Evolutionary conservation across 73 alveolate species (phyloP).

Genomic region (Blepharisma stoltei): DNA sequence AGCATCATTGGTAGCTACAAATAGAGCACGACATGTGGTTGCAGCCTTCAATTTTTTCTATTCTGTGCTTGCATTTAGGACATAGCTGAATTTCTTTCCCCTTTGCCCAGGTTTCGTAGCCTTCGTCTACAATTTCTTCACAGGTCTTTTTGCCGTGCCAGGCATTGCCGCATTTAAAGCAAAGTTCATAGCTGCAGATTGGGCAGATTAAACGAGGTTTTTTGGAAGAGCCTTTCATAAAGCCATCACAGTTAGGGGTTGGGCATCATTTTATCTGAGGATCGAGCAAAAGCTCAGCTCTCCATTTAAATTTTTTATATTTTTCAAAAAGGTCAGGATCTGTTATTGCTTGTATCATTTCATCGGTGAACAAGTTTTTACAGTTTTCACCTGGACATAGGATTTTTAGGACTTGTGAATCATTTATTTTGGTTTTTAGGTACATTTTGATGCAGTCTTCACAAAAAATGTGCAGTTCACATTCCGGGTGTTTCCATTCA

Average conservation of each 20-base stretch:
- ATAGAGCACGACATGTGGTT: conserved; percentile 90
- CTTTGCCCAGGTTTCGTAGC: conserved; percentile 57
- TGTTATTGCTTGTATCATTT: not conserved
- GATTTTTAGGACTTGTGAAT: conserved; percentile 3
- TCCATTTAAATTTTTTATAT: conserved; percentile 38
- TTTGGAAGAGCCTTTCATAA: conserved; percentile 42
- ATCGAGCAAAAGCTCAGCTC: conserved; percentile 29
- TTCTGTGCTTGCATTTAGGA: conserved; percentile 71
- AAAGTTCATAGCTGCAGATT: conserved; percentile 43
- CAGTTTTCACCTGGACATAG: conserved; percentile 8
- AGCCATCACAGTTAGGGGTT: conserved; percentile 57
- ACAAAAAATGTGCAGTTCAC: conserved; percentile 2
- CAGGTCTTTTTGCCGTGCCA: conserved; percentile 53
- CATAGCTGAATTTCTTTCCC: conserved; percentile 67
- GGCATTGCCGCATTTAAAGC: conserved; percentile 56
- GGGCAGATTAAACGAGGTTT: conserved; percentile 27
- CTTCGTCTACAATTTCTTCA: conserved; percentile 46
- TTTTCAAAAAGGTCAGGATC: not conserved
- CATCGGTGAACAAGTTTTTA: not conserved
- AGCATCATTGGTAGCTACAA: conserved; percentile 86
- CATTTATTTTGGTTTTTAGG: not conserved
- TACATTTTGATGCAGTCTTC: conserved; percentile 4
- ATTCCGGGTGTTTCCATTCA: not conserved
- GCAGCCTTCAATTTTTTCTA: conserved; percentile 85
- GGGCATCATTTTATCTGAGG: conserved; percentile 60